These are phyloP conservation scores for Colletotrichum lini DNA, from an alignment of 2,329 filamentous ascomycete species.

Conservation along the genomic window DNA sequence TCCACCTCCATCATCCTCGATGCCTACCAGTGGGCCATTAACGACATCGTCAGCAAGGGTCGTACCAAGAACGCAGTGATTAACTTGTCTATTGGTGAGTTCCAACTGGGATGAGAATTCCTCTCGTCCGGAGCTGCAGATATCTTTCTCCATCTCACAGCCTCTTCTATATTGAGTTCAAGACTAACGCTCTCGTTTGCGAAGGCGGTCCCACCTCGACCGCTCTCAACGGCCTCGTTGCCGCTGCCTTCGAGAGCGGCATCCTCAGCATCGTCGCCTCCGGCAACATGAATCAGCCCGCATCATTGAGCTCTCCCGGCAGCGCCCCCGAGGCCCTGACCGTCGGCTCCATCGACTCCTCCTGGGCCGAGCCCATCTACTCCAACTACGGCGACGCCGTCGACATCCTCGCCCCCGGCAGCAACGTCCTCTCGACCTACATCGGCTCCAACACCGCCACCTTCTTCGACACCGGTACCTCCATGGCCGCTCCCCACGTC, in stretches of 20 bases:
- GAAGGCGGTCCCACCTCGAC: constrained; percentile 44
- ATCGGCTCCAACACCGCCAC: constrained; percentile 49
- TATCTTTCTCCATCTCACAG: too few species aligned
- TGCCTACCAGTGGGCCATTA: constrained; percentile 10
- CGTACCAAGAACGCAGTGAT: constrained; percentile 18
- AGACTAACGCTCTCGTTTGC: constrained; percentile 40
- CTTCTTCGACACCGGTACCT: constrained; percentile 62
- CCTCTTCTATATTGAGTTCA: too few species aligned
- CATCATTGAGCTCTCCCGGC: constrained; percentile 60
- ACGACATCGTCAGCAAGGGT: constrained; percentile 15
- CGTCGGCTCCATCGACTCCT: constrained; percentile 62
- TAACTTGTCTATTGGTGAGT: constrained; percentile 27
- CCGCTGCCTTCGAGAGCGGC: constrained; percentile 60
- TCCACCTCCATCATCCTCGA: too few species aligned
- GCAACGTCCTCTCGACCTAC: constrained; percentile 54
- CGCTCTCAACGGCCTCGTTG: constrained; percentile 65
- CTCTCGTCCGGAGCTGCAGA: too few species aligned
- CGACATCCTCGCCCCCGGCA: constrained; percentile 67
- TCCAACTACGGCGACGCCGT: constrained; percentile 65
- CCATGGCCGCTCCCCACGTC: constrained; percentile 74
- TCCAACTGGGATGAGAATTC: not conserved
- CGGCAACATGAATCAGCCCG: constrained; percentile 60
- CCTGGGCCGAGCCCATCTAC: constrained; percentile 57
- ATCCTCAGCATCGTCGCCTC: constrained; percentile 68
- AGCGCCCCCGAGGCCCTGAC: constrained; percentile 63